A percentile compares a stretch with the other conserved stretches of the same genome.
Conservation (phyloP, 208 protist species). For the Herpetomonas tarakana region DNA sequence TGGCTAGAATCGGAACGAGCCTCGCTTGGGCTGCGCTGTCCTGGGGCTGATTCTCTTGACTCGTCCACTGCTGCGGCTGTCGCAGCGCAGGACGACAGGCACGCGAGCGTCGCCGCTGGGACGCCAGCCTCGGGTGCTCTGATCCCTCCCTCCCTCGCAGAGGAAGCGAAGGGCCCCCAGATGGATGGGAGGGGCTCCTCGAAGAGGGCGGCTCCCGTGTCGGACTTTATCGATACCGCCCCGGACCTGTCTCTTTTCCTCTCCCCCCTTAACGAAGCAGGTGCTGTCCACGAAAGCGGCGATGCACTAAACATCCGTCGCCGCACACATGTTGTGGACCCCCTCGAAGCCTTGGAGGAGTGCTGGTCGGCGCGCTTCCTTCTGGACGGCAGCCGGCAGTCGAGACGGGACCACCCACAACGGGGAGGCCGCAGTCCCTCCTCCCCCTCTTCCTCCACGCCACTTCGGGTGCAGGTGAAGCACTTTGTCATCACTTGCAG, state of each 20-base stretch:
- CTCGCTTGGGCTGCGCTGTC: too few species aligned
- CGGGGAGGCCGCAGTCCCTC: not conserved
- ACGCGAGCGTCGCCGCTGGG: not conserved
- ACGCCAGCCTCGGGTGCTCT: too few species aligned
- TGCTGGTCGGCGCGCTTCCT: slow-evolving; percentile 21
- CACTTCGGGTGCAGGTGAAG: slow-evolving; percentile 52
- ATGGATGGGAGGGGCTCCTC: too few species aligned
- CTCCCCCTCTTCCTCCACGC: not conserved
- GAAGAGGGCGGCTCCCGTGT: too few species aligned
- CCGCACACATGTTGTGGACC: slow-evolving; percentile 32
- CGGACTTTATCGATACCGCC: slow-evolving; percentile 2
- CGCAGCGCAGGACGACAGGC: not conserved
- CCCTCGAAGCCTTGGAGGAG: slow-evolving; percentile 51
- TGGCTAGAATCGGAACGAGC: not conserved
- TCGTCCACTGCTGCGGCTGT: not conserved
- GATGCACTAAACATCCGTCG: slow-evolving; percentile 32
- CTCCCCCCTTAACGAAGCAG: too few species aligned
- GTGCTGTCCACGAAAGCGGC: too few species aligned
- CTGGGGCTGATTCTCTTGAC: too few species aligned
- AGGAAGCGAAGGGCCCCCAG: too few species aligned
- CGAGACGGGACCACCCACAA: not conserved
- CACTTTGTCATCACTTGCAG: slow-evolving; percentile 85
- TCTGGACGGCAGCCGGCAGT: not conserved
- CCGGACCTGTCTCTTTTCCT: too few species aligned
- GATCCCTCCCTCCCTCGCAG: too few species aligned